Evolutionary conservation across 2,329 filamentous ascomycete genomes (phyloP), one percentile per base, ranked within the genome.

Genomic region (Colletotrichum gloeosporioides): DNA sequence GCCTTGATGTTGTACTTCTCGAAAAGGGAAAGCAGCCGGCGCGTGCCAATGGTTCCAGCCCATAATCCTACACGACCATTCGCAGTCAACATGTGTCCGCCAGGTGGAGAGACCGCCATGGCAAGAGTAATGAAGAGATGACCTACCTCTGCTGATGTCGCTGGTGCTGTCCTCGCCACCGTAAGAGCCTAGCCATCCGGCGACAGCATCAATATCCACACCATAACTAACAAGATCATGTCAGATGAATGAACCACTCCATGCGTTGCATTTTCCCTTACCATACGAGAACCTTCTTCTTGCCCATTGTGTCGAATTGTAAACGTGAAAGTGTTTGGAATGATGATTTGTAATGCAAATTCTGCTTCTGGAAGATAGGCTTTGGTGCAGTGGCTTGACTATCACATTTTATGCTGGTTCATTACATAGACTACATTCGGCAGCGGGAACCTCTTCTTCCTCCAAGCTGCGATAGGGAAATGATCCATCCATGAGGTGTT

Each of bases 181-280:
- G 80, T 96, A 95, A 0, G 91, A 94, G 1, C 94, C 94, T 1
- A 95, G 87, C 94, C 94, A 95, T 13, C 93, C 93, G 3, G 93
- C 91, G 2, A 95, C 92, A 22, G 93, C 93, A 79, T 95, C 93
- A 49, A 95, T 92, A 77, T 95, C 93, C 22, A 95, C 92, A 4
- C 93, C 92, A 79, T 94, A 94, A 79, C 90, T 87, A 44, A 34
- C 7, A 32, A 16, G 18, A 18, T 10, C 12, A 2, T 15, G 29
- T 34, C 15, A 62, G 69, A 39, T 8, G 53, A 39, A 53, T 16
- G 53, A 36, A 39, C 10, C 8, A 16, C 53, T 15, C 6, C 25
- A 9, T 31, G 22, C 10, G 1, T 2, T 15, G 18, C 44, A 6
- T 36, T 8, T 1, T 31, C 3, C 39, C 78, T 22, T 31, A 80